Conservation (phyloP, 1,139 yeast species). For the Pichia norvegensis region DNA sequence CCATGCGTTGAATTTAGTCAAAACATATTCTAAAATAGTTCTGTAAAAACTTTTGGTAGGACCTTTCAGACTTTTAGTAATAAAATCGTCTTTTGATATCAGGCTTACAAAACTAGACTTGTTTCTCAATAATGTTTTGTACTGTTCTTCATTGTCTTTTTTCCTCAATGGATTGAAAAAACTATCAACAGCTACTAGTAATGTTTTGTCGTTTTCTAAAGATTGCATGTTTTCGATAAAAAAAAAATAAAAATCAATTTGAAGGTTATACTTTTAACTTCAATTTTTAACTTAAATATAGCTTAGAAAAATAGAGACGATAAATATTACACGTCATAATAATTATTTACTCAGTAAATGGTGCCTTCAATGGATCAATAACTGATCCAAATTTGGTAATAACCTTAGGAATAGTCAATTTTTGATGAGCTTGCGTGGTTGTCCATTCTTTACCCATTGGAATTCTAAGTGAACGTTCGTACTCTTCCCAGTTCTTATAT, state of each 20-base stretch:
- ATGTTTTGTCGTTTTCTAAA: not conserved
- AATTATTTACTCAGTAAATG: constrained; percentile 37
- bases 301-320: not conserved
- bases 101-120: constrained; percentile 10
- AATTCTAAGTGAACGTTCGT: constrained; percentile 86
- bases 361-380: constrained; percentile 81
- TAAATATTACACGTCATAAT: not conserved
- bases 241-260: not conserved
- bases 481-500: constrained; percentile 85
- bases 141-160: not conserved
- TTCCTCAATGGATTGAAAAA: not conserved
- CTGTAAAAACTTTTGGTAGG: not conserved
- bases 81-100: constrained; percentile 5
- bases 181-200: not conserved
- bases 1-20: constrained; percentile 3
- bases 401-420: constrained; percentile 80
- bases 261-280: too few relatives aligned
- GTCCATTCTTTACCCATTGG: constrained; percentile 99
- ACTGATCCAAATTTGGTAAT: constrained; percentile 82
- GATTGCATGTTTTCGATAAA: too few relatives aligned
- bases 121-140: constrained; percentile 4
- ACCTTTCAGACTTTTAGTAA: not conserved
- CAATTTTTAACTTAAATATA: not conserved
- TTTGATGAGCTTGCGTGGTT: constrained; percentile 78
- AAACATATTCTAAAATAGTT: too few relatives aligned